Base-by-base conservation (phyloP, 2,329 filamentous ascomycete species). In the Ophiobolus disseminans region DNA sequence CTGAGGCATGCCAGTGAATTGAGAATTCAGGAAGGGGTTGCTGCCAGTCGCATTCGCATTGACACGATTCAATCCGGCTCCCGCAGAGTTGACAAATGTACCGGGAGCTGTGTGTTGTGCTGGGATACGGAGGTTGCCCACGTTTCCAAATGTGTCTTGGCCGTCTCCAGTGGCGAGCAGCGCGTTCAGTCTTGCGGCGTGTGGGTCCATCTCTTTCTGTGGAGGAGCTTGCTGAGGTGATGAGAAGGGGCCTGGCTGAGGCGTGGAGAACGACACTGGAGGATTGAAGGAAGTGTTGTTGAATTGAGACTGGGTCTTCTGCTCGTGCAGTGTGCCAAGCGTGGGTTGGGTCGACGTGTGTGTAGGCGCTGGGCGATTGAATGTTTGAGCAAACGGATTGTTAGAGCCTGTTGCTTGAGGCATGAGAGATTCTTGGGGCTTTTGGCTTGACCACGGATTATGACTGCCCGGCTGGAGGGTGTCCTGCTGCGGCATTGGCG, bases 111-210 rank as follows among this genome's bases (percentile, higher is more conserved):
- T 99, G 73, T 99, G 94, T 71, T 99, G 94, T 2, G 94, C 87
- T 1, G 94, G 94, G 57, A 99, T 96, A 73, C 94, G 91, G 37
- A 96, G 81, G 57, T 97, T 90, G 60, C 94, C 94, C n/a, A 90
- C 90, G 72, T 99, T 99, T 58, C 94, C 94, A 71, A 95, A 99
- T 0, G 94, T 99, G 70, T 99, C 94, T 79, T 95, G 89, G 19
- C 94, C 94, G 48, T 99, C 94, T 57, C 94, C 92, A 19, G 83
- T 86, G 3, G 91, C 84, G 35, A 99, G 84, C 25, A 99, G 84
- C 1, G 89, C 84, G 70, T 97, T 97, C 59, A 99, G 87, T 66
- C 85, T 88, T 17, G 88, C 86, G 48, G 83, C 77, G 55, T 86
- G 83, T 10, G 84, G 82, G 58, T 87, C 82, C 62, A 74, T 68